These are phyloP conservation scores for Gossypium lobatum DNA, from an alignment of 441 rosid species.

Conservation along the genomic window DNA sequence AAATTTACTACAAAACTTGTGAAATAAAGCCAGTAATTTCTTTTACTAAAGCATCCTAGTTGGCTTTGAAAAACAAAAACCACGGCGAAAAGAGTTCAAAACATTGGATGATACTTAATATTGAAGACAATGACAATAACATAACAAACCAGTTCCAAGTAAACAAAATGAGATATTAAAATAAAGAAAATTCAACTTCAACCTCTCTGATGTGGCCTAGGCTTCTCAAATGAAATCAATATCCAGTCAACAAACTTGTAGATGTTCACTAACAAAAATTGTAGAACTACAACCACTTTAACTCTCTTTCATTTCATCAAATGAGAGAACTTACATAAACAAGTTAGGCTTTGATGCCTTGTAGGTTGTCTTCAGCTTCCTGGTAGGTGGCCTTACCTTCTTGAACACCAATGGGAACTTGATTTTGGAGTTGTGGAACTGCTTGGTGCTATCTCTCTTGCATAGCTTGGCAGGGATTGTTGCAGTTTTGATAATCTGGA, in stretches of 20 bases:
- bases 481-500: constrained; percentile 42
- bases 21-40: no score
- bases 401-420: constrained; percentile 39
- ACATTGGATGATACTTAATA: neutral
- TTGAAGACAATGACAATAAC: neutral
- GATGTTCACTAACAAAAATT: constrained; percentile 15
- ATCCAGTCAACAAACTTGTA: constrained; percentile 19
- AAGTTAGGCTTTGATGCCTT: constrained; percentile 39
- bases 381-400: constrained; percentile 37
- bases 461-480: constrained; percentile 34
- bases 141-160: neutral
- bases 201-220: constrained; percentile 6
- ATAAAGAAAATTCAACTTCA: constrained; percentile 8
- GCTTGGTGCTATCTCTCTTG: constrained; percentile 39
- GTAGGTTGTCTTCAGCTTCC: constrained; percentile 39
- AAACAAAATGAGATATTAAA: constrained; percentile 8
- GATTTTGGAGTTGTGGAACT: constrained; percentile 37
- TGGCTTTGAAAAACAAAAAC: neutral
- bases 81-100: neutral
- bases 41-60: neutral
- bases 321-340: constrained; percentile 24
- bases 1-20: no score
- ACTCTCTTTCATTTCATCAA: constrained; percentile 10
- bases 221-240: constrained; percentile 12
- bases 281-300: constrained; percentile 9